Base-by-base conservation (phyloP, 2,329 filamentous ascomycete genomes). In the Aspergillus glaucus region DNA sequence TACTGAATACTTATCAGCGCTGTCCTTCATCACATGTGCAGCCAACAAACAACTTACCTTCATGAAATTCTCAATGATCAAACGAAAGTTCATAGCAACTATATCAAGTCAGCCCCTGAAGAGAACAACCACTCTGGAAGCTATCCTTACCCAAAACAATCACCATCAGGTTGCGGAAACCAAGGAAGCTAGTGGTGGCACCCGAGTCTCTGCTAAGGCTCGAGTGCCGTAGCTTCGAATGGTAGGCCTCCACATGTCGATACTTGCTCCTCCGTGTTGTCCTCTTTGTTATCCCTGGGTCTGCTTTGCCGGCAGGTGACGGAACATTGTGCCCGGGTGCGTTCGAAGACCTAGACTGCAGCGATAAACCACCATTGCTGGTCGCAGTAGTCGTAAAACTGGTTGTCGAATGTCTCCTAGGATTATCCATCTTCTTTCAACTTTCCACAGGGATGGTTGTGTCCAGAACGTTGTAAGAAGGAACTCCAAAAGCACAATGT, bases 11-110 rank as follows among this genome's bases (percentile, higher is more conserved):
- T 39, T 9, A 12, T 45, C 32, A 32, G 43, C n/a, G 4, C 9
- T 36, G 34, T 36, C 15, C 34, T 36, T 6, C 8, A 36, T 8
- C n/a, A 36, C 6, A n/a, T n/a, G 15, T 17, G 15, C 34, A 36
- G 14, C 6, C 7, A n/a, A 17, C 34, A 49, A 40, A 10, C 21
- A 9, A 46, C 60, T 52, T 65, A 88, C 88, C 79, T 96, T 96
- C 75, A 92, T 88, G 58, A 92, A 88, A 65, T 98, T 98, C 71
- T 97, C 93, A 63, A 98, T 90, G 74, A 97, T 88, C 62, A 98
- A 78, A 55, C 93, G 85, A 45, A 98, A 72, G 66, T 98, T 98
- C 61, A 91, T 93, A 44, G 92, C 89, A 62, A 97, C 88, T 90
- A 58, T 26, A 52, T 40, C 45, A 15, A 43, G 43, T 54, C 39